Base-by-base conservation (phyloP, 169 alveolate species). In the Cystoisospora suis region DNA sequence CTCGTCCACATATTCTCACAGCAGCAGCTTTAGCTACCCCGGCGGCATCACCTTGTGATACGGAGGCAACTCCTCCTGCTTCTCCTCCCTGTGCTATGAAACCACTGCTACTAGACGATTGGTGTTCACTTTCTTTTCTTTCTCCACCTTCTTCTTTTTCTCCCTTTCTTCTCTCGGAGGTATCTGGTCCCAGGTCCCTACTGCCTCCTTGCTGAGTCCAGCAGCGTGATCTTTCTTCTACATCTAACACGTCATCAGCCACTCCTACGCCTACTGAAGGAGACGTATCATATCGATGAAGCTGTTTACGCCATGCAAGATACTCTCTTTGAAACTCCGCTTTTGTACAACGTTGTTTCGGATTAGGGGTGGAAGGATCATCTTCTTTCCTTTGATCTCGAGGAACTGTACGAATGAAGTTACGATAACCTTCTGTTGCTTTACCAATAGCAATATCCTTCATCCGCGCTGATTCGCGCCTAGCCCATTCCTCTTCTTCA, bases 401-500 rank as follows among this genome's bases (percentile, higher is more conserved):
- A 9, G 94, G 94, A 42, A 94, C 95, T 20, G 75, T 79, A 42
- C 77, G 81, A 59, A 94, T 92, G 89, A 90, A 94, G 87, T 93
- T 94, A 69, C 94, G 93, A 80, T 94, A 94, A 70, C 94, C 96
- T 15, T 94, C 91, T 36, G 94, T 91, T 29, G 95, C 93, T 77
- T 94, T 94, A 38, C 96, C 96, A 59, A 94, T 90, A 17, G 96
- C 96, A 7, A 94, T 94, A 32, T 94, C 95, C 46, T 94, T 94
- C 91, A 94, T 83, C 40, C 96, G 91, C 45, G 95, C 93, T 45
- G 86, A 75, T 83, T 75, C 91, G 40, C 96, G 91, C 61, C 92
- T 77, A 12, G 81, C 88, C 90, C 90, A 81, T 42, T 86, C 92
- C 27, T 91, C 92, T 46, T 87, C 90, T 36, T 85, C 94, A 49